phyloP scores from a whole-genome alignment of 305 asterid species.

The Solanum hybrid region DNA sequence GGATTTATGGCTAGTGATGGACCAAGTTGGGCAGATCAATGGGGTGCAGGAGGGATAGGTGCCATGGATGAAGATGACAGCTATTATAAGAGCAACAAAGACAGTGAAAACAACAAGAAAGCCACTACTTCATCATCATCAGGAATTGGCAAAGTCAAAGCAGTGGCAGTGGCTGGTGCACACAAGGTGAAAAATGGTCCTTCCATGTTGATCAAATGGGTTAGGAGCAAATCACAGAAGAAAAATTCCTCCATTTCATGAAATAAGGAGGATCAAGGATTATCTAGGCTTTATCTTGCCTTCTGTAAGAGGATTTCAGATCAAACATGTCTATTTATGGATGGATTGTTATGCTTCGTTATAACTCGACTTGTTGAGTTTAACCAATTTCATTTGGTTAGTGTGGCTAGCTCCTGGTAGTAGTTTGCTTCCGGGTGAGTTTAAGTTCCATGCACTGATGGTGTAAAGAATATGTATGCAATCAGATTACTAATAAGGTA shows the following conservation, averaged over 20 bases:
- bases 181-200: conserved; percentile 55
- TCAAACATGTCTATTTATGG: neutral
- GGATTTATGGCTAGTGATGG: conserved; percentile 54
- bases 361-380: neutral
- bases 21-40: conserved; percentile 92
- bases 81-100: conserved; percentile 27
- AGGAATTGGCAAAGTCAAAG: conserved; percentile 59
- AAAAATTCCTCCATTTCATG: conserved; percentile 35
- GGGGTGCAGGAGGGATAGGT: conserved; percentile 88
- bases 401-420: neutral
- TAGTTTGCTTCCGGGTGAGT: neutral
- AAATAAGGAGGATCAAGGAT: neutral
- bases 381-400: neutral
- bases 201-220: conserved; percentile 63
- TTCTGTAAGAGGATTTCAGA: neutral
- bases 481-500: neutral
- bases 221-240: conserved; percentile 59
- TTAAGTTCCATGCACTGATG: neutral
- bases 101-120: conserved; percentile 30
- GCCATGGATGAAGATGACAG: conserved; percentile 37
- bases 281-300: neutral
- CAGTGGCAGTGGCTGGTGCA: conserved; percentile 49
- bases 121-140: conserved; percentile 11
- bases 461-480: neutral
- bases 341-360: neutral